A percentile compares a stretch with the other conserved stretches of the same genome.
phyloP scores from a whole-genome alignment of 2,329 filamentous ascomycete genomes.

The Penicillium sp. region DNA sequence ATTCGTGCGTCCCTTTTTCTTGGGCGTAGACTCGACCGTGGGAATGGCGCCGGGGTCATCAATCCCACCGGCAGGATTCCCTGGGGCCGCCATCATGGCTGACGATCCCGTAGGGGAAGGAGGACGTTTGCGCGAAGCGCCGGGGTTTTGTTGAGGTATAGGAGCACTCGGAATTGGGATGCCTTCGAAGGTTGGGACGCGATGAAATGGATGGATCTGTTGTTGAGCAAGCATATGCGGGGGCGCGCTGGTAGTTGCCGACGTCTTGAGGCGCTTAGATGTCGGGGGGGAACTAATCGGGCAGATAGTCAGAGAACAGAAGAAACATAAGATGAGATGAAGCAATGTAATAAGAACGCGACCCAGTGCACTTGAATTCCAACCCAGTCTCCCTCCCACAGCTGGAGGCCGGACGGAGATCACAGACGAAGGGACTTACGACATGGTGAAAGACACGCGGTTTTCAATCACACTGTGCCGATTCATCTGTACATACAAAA shows the following conservation, averaged over 20 bases:
- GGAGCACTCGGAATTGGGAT: conserved; percentile 43
- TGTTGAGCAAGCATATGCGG: conserved; percentile 42
- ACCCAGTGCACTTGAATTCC: conserved; percentile 16
- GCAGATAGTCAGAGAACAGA: conserved; percentile 11
- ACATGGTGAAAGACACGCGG: conserved; percentile 39
- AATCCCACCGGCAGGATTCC: conserved; percentile 31
- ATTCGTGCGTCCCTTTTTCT: conserved; percentile 95
- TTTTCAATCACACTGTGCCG: conserved; percentile 37
- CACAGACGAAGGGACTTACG: conserved; percentile 39
- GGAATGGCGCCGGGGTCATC: conserved; percentile 29
- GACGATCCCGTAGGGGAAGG: conserved; percentile 41
- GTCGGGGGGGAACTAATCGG: conserved; percentile 41
- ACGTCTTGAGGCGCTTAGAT: conserved; percentile 45
- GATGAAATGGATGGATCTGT: conserved; percentile 38
- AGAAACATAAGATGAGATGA: conserved; percentile 1
- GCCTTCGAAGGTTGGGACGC: conserved; percentile 39
- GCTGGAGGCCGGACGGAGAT: conserved; percentile 24
- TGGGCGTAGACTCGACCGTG: conserved; percentile 35
- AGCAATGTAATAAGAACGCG: conserved; percentile 11
- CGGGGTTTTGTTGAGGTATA: conserved; percentile 31
- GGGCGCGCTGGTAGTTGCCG: conserved; percentile 36
- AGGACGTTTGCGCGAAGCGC: conserved; percentile 45
- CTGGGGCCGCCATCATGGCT: conserved; percentile 38
- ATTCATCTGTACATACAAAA: conserved; percentile 44
- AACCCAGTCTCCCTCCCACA: conserved; percentile 24